phyloP scores from a whole-genome alignment of 257 asterid genomes.

The Salvia miltiorrhiza region DNA sequence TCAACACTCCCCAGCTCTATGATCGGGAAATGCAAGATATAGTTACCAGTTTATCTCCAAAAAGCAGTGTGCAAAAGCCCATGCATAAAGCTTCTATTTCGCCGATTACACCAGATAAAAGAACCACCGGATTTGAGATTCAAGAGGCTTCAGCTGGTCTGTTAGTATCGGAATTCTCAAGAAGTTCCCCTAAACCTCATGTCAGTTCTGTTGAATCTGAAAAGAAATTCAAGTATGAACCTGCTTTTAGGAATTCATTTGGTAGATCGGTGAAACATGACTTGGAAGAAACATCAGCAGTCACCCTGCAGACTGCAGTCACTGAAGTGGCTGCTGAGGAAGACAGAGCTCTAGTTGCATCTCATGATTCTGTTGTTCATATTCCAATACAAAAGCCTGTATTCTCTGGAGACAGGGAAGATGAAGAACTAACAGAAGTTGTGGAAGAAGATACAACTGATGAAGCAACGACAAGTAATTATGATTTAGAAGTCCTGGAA shows the following conservation, averaged over 20 bases:
- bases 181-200: slow-evolving; percentile 34
- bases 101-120: slow-evolving; percentile 24
- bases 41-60: slow-evolving; percentile 46
- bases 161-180: slow-evolving; percentile 28
- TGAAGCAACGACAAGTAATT: slow-evolving; percentile 40
- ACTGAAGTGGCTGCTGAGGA: slow-evolving; percentile 28
- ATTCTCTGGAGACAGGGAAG: slow-evolving; percentile 36
- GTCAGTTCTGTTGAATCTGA: slow-evolving; percentile 35
- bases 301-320: slow-evolving; percentile 27
- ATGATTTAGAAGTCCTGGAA: slow-evolving; percentile 63
- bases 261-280: slow-evolving; percentile 35
- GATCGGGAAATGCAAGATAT: slow-evolving; percentile 61
- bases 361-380: slow-evolving; percentile 37
- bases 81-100: slow-evolving; percentile 21
- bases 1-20: slow-evolving; percentile 33
- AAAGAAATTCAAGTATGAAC: slow-evolving; percentile 33
- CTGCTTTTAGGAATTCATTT: slow-evolving; percentile 48
- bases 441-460: slow-evolving; percentile 47
- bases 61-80: slow-evolving; percentile 32
- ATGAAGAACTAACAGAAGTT: slow-evolving; percentile 38
- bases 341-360: slow-evolving; percentile 26
- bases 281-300: slow-evolving; percentile 32
- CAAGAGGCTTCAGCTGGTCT: slow-evolving; percentile 41
- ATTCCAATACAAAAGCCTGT: slow-evolving; percentile 32
- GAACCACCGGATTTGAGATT: slow-evolving; percentile 26